These are phyloP conservation scores for Myxozyma geophila DNA, from an alignment of 805 yeast species.

Conservation along the genomic window DNA sequence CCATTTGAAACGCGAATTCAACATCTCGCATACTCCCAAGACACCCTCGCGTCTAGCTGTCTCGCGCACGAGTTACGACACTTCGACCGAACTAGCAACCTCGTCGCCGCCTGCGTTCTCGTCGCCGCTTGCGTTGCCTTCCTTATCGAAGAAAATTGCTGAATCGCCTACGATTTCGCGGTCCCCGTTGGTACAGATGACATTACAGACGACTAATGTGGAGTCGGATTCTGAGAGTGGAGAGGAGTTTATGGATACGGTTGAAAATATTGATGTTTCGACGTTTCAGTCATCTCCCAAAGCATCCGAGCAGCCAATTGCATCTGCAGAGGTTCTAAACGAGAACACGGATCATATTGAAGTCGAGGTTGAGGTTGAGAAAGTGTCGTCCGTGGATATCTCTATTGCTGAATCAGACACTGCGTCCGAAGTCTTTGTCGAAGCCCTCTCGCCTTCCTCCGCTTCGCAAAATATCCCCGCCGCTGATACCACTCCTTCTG, in stretches of 20 bases:
- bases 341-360: not conserved
- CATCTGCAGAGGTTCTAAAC: not conserved
- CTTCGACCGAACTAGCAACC: slow-evolving; percentile 22
- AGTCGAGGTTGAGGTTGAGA: not conserved
- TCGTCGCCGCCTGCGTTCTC: slow-evolving; percentile 6
- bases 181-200: not conserved
- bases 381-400: not conserved
- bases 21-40: slow-evolving; percentile 20
- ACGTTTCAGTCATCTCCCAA: not conserved
- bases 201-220: not conserved
- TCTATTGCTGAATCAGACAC: not conserved
- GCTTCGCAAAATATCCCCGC: not conserved
- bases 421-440: not conserved
- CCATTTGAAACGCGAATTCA: slow-evolving; percentile 3
- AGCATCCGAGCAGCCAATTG: not conserved
- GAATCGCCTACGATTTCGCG: not conserved
- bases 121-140: not conserved
- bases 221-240: slow-evolving; percentile 20
- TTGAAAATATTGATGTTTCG: slow-evolving; percentile 14
- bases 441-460: not conserved
- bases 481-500: not conserved
- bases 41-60: slow-evolving; percentile 30
- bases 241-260: slow-evolving; percentile 24
- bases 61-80: slow-evolving; percentile 30
- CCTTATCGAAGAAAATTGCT: too few relatives aligned